Evolutionary conservation across 2,329 filamentous ascomycete genomes (phyloP).

Genomic region (Xenosphaeropsis pyriputrescens): DNA sequence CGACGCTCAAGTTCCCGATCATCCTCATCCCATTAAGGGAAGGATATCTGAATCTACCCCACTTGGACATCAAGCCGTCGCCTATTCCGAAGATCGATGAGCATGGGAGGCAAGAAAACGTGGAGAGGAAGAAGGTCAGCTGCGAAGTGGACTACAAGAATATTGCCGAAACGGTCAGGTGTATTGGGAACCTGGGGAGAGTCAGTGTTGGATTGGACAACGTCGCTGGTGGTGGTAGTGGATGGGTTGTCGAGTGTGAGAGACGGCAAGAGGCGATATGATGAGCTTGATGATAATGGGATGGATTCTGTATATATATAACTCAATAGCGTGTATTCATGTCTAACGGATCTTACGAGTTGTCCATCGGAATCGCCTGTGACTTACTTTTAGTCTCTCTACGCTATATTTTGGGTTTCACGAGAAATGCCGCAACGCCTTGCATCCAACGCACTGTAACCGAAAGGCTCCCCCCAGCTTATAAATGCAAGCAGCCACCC

Average conservation of each 20-base stretch:
- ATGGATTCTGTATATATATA: too few species aligned
- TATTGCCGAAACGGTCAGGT: conserved; percentile 60
- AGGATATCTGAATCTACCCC: conserved; percentile 65
- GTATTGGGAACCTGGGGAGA: conserved; percentile 54
- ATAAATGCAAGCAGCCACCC: too few species aligned
- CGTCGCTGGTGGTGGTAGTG: conserved; percentile 48
- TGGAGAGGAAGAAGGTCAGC: conserved; percentile 21
- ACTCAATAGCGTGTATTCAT: too few species aligned
- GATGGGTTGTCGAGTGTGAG: conserved; percentile 52
- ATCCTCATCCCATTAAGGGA: conserved; percentile 68
- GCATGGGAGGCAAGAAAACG: conserved; percentile 5
- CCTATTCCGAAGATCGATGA: conserved; percentile 7
- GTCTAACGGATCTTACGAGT: too few species aligned
- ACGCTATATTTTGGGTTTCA: too few species aligned
- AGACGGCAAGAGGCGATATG: conserved; percentile 1
- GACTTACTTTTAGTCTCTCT: too few species aligned
- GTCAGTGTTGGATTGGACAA: conserved; percentile 62
- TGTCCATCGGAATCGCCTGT: too few species aligned
- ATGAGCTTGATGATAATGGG: too few species aligned
- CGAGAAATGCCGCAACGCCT: too few species aligned
- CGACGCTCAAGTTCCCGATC: conserved; percentile 41
- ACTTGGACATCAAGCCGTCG: conserved; percentile 53
- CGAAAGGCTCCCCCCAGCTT: not conserved
- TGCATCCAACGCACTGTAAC: too few species aligned
- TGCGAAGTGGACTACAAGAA: conserved; percentile 75